Conservation (phyloP, 345 rosid species). For the Acer yangbiense region DNA sequence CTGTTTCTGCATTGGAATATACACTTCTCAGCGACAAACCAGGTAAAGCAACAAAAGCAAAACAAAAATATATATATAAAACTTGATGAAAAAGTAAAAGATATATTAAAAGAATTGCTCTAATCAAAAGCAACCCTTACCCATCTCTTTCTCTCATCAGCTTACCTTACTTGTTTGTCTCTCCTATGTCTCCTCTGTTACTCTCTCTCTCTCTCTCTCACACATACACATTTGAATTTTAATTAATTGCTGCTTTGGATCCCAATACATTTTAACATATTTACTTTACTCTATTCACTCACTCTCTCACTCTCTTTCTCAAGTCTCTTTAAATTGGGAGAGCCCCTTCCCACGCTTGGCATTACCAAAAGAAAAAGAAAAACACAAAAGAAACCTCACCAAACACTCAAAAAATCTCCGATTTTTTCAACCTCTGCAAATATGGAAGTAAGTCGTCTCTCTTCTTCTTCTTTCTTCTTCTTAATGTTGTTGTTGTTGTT, state of each 20-base stretch:
- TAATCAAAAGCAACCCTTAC: conserved; percentile 35
- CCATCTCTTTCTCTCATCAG: conserved; percentile 5
- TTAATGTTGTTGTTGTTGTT: background rate
- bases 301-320: conserved; percentile 10
- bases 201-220: background rate
- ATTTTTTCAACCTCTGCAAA: background rate
- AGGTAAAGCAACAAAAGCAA: conserved; percentile 12
- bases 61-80: background rate
- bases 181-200: conserved; percentile 31
- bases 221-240: conserved; percentile 14
- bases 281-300: background rate
- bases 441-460: conserved; percentile 20
- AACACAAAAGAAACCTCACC: background rate
- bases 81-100: conserved; percentile 23
- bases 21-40: conserved; percentile 14
- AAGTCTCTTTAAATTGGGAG: conserved; percentile 24
- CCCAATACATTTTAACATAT: background rate
- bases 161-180: conserved; percentile 42
- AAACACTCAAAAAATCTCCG: background rate
- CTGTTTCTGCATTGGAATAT: conserved; percentile 33
- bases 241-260: conserved; percentile 23
- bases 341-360: conserved; percentile 12
- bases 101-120: conserved; percentile 17
- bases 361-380: background rate
- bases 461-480: background rate